phyloP scores from a whole-genome alignment of 345 rosid genomes.

The Citrus unshiu region DNA sequence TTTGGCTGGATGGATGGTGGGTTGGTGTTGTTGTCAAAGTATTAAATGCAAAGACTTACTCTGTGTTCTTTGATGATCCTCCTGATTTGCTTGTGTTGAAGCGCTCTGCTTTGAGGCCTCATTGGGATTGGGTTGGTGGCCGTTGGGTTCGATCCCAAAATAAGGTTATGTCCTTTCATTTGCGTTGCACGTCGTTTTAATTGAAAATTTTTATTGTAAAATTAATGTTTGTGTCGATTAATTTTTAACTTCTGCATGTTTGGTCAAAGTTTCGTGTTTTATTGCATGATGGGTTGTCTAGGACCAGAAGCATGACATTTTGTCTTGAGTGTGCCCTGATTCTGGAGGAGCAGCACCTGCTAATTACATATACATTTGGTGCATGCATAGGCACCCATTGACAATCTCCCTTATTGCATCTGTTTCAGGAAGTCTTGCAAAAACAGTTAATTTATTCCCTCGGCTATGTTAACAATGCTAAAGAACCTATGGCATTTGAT shows the following conservation, averaged over 20 bases:
- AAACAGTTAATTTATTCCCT: not conserved
- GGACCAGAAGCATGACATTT: too few relatives aligned
- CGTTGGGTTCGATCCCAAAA: slow-evolving; percentile 17
- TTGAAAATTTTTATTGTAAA: not conserved
- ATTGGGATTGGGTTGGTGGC: slow-evolving; percentile 14
- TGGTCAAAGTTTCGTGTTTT: not conserved
- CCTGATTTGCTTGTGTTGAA: slow-evolving; percentile 12
- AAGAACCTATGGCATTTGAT: not conserved
- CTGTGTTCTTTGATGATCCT: slow-evolving; percentile 16
- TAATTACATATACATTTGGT: not conserved
- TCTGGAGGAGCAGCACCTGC: not conserved
- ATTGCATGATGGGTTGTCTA: not conserved
- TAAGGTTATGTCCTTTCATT: not conserved
- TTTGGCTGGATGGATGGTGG: slow-evolving; percentile 27
- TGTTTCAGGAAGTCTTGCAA: not conserved
- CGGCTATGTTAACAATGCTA: not conserved
- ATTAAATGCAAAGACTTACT: not conserved
- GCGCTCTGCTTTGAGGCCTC: slow-evolving; percentile 18
- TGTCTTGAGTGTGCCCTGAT: not conserved
- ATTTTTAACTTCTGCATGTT: not conserved
- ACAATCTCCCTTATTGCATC: not conserved
- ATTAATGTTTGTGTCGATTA: not conserved
- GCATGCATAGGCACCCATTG: not conserved
- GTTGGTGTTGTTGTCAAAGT: slow-evolving; percentile 14
- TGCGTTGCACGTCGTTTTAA: not conserved